Evolutionary conservation across 2,329 filamentous ascomycete species (phyloP).

Genomic region (Fusarium sp.): DNA sequence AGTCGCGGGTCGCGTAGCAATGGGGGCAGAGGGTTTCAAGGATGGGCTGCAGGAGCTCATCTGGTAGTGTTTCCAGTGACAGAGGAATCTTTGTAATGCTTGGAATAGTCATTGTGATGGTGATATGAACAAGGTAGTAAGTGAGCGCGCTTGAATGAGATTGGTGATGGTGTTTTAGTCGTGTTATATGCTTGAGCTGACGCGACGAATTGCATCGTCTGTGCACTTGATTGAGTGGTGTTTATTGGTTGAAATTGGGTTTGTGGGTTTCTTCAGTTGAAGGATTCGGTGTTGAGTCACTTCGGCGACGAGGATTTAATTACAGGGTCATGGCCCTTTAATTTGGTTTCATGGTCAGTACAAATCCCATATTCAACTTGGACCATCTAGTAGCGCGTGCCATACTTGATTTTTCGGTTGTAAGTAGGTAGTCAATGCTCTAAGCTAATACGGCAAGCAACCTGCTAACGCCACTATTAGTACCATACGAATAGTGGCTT

Average conservation of each 20-base stretch:
- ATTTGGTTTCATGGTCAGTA: background rate
- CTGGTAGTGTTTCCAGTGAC: background rate
- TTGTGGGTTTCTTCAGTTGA: background rate
- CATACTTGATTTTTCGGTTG: background rate
- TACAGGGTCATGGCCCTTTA: background rate
- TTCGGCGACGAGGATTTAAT: background rate
- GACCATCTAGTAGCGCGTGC: background rate
- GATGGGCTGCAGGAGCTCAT: background rate
- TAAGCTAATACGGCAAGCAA: background rate
- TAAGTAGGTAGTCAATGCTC: background rate
- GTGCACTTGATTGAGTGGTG: background rate
- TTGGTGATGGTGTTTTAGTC: background rate
- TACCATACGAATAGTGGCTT: background rate
- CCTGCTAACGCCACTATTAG: background rate
- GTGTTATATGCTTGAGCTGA: background rate
- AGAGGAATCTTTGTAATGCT: background rate
- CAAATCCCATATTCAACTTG: background rate
- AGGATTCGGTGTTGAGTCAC: background rate
- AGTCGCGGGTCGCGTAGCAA: background rate
- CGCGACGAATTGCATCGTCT: background rate
- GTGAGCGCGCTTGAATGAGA: background rate
- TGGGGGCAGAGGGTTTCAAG: background rate
- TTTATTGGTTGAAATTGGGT: background rate
- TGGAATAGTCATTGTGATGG: background rate
- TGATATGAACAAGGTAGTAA: background rate